phyloP scores from a whole-genome alignment of 148 eudicot species.

The Linanthus parryae region DNA sequence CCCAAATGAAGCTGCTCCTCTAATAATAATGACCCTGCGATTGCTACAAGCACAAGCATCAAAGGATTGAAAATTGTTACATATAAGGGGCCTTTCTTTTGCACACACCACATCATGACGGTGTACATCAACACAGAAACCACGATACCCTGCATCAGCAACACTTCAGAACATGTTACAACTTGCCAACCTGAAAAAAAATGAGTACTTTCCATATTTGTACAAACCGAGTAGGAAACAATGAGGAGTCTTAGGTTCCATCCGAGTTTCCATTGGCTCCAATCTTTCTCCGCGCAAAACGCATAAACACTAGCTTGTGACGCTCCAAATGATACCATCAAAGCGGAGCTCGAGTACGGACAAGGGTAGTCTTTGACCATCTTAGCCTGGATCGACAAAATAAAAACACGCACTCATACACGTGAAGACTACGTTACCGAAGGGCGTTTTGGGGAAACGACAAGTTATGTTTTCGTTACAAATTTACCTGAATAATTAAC shows the following conservation, averaged over 20 bases:
- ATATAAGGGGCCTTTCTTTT: slow-evolving; percentile 43
- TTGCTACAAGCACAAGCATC: slow-evolving; percentile 51
- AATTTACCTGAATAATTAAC: slow-evolving; percentile 2
- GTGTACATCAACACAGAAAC: slow-evolving; percentile 29
- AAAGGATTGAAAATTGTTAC: slow-evolving; percentile 59
- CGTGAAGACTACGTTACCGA: too few species aligned
- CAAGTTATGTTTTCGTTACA: too few species aligned
- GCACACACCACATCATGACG: slow-evolving; percentile 37
- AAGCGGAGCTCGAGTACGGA: slow-evolving; percentile 47
- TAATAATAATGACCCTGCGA: slow-evolving; percentile 38
- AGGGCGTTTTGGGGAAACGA: too few species aligned
- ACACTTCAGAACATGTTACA: too few species aligned
- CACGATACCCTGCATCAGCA: slow-evolving; percentile 34
- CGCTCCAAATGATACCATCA: slow-evolving; percentile 39
- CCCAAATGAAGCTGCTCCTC: slow-evolving; percentile 58
- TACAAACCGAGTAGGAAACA: slow-evolving; percentile 36
- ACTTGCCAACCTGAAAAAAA: too few species aligned
- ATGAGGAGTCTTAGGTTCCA: slow-evolving; percentile 62
- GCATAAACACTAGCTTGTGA: slow-evolving; percentile 35
- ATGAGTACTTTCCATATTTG: too few species aligned
- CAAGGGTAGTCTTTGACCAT: slow-evolving; percentile 37
- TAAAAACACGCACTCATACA: too few species aligned
- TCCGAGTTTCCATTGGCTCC: slow-evolving; percentile 56
- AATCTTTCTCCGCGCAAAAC: slow-evolving; percentile 36
- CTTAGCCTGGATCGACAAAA: too few species aligned